These are phyloP conservation scores for Cyberlindnera maclurae DNA, from an alignment of 805 yeast genomes.

Conservation along the genomic window DNA sequence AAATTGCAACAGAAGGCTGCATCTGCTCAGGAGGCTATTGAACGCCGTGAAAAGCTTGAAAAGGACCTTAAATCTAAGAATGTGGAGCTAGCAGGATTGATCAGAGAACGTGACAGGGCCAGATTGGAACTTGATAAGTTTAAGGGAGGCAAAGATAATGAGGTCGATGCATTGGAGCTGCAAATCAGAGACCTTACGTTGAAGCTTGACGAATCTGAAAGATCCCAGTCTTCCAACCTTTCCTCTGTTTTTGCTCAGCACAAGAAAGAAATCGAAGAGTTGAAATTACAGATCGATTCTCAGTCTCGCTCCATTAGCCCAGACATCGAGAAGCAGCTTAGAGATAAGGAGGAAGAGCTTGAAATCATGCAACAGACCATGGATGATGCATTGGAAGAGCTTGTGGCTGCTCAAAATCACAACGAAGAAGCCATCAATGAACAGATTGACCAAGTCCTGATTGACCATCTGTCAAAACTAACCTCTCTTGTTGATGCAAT, in stretches of 20 bases:
- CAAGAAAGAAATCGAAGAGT: constrained; percentile 49
- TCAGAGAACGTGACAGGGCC: constrained; percentile 85
- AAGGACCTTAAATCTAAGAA: constrained; percentile 80
- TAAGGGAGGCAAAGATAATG: constrained; percentile 56
- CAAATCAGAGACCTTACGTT: constrained; percentile 55
- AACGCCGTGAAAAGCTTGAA: constrained; percentile 74
- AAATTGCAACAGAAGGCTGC: constrained; percentile 81
- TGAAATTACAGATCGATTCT: constrained; percentile 31
- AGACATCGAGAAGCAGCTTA: constrained; percentile 39
- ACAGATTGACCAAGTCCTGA: constrained; percentile 47
- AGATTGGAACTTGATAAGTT: constrained; percentile 71
- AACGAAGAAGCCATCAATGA: constrained; percentile 49
- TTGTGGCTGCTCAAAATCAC: constrained; percentile 43
- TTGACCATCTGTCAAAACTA: constrained; percentile 42
- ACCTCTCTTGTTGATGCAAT: constrained; percentile 61
- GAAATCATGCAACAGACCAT: constrained; percentile 74
- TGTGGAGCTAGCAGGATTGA: constrained; percentile 80
- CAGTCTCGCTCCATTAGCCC: constrained; percentile 18
- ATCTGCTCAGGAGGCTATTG: constrained; percentile 83
- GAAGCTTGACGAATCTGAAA: constrained; percentile 52
- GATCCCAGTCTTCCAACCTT: constrained; percentile 56
- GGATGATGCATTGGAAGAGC: constrained; percentile 60
- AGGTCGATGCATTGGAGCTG: constrained; percentile 57
- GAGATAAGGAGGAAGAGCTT: constrained; percentile 68
- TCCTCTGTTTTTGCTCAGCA: constrained; percentile 54